Conservation (phyloP, 345 rosid genomes). For the Isatis tinctoria region DNA sequence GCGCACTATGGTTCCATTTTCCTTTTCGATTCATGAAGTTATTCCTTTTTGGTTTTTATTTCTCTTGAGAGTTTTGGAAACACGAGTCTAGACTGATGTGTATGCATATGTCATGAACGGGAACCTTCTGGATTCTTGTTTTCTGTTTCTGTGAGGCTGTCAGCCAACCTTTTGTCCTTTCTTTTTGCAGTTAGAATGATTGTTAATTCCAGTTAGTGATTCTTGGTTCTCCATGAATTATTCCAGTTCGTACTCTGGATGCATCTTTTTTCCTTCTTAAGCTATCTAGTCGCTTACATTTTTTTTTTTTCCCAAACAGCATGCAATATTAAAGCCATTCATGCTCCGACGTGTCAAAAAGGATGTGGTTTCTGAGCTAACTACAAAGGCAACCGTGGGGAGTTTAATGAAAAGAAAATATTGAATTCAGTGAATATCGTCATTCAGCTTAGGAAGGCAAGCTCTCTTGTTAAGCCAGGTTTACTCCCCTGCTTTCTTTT, state of each 20-base stretch:
- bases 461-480: neutral
- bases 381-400: constrained; percentile 88
- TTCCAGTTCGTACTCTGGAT: neutral
- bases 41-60: neutral
- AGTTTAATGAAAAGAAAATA: constrained; percentile 90
- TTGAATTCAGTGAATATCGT: constrained; percentile 96
- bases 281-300: constrained; percentile 6
- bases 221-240: constrained; percentile 1
- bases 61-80: neutral
- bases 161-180: neutral
- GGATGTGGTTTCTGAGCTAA: constrained; percentile 93
- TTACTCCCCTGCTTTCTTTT: constrained; percentile 5
- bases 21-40: neutral
- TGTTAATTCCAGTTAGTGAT: neutral
- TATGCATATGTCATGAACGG: constrained; percentile 11
- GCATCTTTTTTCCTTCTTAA: constrained; percentile 4
- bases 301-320: constrained; percentile 49
- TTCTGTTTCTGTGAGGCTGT: constrained; percentile 2
- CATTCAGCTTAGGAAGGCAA: constrained; percentile 95
- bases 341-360: constrained; percentile 95
- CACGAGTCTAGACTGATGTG: neutral
- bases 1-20: neutral
- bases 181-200: neutral
- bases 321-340: constrained; percentile 97
- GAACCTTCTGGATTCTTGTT: constrained; percentile 3